phyloP scores from a whole-genome alignment of 306 rosid species.

The Begonia loranthoides region DNA sequence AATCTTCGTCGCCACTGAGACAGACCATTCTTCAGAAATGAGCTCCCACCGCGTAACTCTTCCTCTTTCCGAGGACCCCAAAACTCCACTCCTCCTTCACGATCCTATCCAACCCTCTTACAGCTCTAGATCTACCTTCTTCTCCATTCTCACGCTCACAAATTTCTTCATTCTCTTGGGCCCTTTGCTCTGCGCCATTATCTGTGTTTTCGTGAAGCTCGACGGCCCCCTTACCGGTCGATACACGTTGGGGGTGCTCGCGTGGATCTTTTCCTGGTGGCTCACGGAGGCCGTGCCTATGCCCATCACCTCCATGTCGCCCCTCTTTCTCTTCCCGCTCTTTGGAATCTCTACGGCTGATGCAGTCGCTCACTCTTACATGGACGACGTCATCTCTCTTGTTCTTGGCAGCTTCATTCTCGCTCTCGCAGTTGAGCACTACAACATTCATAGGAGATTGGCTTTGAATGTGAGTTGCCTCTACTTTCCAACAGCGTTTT shows the following conservation, averaged over 20 bases:
- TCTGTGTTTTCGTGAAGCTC: slow-evolving; percentile 37
- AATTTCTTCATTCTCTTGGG: slow-evolving; percentile 37
- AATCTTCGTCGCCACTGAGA: background rate
- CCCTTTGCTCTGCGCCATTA: slow-evolving; percentile 34
- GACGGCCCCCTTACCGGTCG: slow-evolving; percentile 28
- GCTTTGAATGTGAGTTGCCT: slow-evolving; percentile 61
- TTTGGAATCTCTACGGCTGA: slow-evolving; percentile 64
- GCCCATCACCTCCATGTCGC: slow-evolving; percentile 79
- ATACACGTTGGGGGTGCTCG: slow-evolving; percentile 66
- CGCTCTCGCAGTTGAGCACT: slow-evolving; percentile 86
- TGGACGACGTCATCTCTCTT: slow-evolving; percentile 71
- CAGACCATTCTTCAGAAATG: slow-evolving; percentile 13
- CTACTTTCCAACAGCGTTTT: background rate
- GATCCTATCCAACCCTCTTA: slow-evolving; percentile 15
- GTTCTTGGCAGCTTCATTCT: slow-evolving; percentile 79
- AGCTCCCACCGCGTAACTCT: slow-evolving; percentile 9
- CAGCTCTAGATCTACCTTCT: slow-evolving; percentile 3
- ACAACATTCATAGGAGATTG: slow-evolving; percentile 64
- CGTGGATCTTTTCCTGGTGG: slow-evolving; percentile 85
- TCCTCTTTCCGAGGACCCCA: slow-evolving; percentile 22
- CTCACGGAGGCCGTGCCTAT: slow-evolving; percentile 76
- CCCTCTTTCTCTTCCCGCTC: slow-evolving; percentile 63
- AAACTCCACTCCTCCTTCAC: slow-evolving; percentile 44
- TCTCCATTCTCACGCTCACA: slow-evolving; percentile 22
- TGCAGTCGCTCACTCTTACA: slow-evolving; percentile 57